Percentiles rank a stretch among this genome's conserved stretches.
phyloP scores from a whole-genome alignment of 164 flowering plant species.

The Brasenia schreberi region DNA sequence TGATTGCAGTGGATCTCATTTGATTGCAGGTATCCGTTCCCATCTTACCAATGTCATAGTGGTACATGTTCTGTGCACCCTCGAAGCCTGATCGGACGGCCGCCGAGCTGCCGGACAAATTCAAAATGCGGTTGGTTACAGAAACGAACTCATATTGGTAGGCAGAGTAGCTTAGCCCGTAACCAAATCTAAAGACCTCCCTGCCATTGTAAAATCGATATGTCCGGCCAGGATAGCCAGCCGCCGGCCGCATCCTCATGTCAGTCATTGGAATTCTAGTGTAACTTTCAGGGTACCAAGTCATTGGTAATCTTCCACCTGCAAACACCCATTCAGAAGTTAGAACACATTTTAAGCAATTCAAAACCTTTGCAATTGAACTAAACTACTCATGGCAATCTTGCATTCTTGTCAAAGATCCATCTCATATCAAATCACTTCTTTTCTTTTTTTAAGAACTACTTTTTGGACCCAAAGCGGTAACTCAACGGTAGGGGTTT shows the following conservation, averaged over 20 bases:
- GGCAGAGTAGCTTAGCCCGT: conserved; percentile 76
- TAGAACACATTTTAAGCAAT: neutral
- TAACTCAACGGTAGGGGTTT: too few relatives aligned
- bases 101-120: conserved; percentile 14
- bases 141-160: conserved; percentile 35
- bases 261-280: conserved; percentile 71
- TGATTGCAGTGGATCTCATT: conserved; percentile 22
- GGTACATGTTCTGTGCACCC: conserved; percentile 7
- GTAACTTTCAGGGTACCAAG: conserved; percentile 79
- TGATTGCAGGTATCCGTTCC: conserved; percentile 31
- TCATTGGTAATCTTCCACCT: conserved; percentile 84
- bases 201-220: conserved; percentile 68
- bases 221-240: conserved; percentile 78
- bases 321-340: conserved; percentile 11
- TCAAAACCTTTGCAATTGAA: neutral
- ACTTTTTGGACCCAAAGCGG: neutral
- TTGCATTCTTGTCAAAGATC: neutral
- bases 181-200: conserved; percentile 52
- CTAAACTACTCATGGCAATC: neutral
- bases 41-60: conserved; percentile 28
- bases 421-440: neutral
- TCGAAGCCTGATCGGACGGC: neutral
- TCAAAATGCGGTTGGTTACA: conserved; percentile 21
- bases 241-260: conserved; percentile 72
- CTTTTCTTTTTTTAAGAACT: neutral